Conservation (phyloP, 495 filamentous ascomycete genomes). For the Collariella sp. region DNA sequence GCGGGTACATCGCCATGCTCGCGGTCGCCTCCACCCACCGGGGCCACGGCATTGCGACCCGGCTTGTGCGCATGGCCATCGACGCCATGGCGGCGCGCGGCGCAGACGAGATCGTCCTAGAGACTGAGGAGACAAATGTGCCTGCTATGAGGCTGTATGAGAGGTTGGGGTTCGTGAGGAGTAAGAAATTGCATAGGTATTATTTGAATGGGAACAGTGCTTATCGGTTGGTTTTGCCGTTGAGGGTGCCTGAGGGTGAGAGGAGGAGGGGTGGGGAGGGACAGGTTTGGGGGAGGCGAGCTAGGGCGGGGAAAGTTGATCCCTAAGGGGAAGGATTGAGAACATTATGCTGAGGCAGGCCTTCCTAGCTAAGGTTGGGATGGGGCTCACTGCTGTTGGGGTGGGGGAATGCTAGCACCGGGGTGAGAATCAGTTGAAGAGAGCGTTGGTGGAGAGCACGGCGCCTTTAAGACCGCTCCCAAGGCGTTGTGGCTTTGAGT, state of each 20-base stretch:
- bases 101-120: constrained; percentile 92
- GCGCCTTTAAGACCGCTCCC: too few species aligned
- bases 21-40: constrained; percentile 72
- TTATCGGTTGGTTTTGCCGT: constrained; percentile 74
- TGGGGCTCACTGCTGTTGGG: too few species aligned
- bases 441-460: too few species aligned
- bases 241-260: constrained; percentile 48
- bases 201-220: constrained; percentile 96
- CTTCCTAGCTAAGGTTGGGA: too few species aligned
- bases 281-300: neutral
- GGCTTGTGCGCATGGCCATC: constrained; percentile 80
- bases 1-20: constrained; percentile 98
- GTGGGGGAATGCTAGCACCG: too few species aligned
- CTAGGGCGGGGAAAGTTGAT: too few species aligned
- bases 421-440: too few species aligned
- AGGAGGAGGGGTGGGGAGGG: constrained; percentile 21
- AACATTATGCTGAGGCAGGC: too few species aligned
- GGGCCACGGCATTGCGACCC: constrained; percentile 83
- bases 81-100: constrained; percentile 77
- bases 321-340: too few species aligned
- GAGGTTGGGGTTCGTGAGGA: constrained; percentile 81
- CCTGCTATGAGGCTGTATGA: constrained; percentile 93
- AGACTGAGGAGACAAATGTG: constrained; percentile 92
- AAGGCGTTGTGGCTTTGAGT: too few species aligned
- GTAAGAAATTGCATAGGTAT: constrained; percentile 89